Evolutionary conservation across 2,329 filamentous ascomycete species (phyloP), one percentile per base, ranked within the genome.

Genomic region (Metarhizium humberi): DNA sequence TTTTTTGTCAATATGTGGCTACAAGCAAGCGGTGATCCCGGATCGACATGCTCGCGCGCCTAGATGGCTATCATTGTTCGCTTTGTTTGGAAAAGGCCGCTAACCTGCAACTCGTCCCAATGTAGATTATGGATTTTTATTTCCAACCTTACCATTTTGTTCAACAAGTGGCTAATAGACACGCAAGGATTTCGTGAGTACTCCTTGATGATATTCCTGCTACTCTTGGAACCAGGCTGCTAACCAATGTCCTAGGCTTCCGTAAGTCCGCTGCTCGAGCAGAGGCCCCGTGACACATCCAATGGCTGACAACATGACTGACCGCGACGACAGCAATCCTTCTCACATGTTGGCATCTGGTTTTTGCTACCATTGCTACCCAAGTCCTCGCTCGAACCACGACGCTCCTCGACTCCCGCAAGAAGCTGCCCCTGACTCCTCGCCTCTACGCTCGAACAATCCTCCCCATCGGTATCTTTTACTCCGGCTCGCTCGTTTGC

Each of bases 81-180:
- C 25, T 20, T 48, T 6, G 6, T 46, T 48, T 30, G 45, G 4
- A 8, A 30, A 40, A 11, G 25, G 8, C 18, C 14, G 45, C 45
- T 48, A 30, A 48, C 45, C 7, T 48, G 25, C 25, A 1, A 25
- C 25, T 25, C 25, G 3, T 3, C 7, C 1, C 42, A 45, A n/a
- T 25, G 14, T 45, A 80, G 78, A 54, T 80, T 82, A 66, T 95
- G 90, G 90, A 95, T 95, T 62, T 78, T 89, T 61, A 82, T 94
- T 68, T 94, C 88, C 64, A 92, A 90, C 61, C 78, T 82, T 64
- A 90, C 92, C 58, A 95, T 95, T 67, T 75, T 95, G 58, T 95
- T 95, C 79, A 95, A 95, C 78, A 95, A 95, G 75, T 92, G 87
- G 82, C 82, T 95, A 51, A 80, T 95, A 57, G 83, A 89, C 67